Evolutionary conservation across 495 filamentous ascomycete species (phyloP).

Genomic region (Niebla homalea): DNA sequence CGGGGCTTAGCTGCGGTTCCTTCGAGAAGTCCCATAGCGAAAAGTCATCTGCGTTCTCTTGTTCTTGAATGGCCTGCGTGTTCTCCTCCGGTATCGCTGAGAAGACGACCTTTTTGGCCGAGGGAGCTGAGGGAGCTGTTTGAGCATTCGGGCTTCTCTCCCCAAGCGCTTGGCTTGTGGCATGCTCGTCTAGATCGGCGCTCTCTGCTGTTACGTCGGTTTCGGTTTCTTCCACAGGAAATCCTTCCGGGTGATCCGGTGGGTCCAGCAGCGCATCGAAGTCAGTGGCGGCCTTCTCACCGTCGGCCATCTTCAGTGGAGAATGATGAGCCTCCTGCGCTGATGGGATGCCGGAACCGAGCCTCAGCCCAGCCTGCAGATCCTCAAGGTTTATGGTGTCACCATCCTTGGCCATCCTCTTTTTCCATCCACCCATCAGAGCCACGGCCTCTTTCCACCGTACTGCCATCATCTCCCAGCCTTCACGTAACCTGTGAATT

Average conservation of each 20-base stretch:
- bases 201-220: conserved; percentile 22
- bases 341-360: conserved; percentile 44
- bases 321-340: conserved; percentile 28
- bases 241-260: conserved; percentile 34
- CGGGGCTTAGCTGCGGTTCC: conserved; percentile 16
- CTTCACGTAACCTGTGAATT: conserved; percentile 63
- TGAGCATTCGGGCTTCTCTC: conserved; percentile 32
- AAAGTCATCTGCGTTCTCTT: conserved; percentile 21
- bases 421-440: conserved; percentile 89
- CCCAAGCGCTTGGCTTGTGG: conserved; percentile 24
- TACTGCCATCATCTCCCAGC: conserved; percentile 83
- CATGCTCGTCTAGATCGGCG: conserved; percentile 1
- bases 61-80: conserved; percentile 13
- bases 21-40: conserved; percentile 26
- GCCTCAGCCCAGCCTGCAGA: conserved; percentile 57
- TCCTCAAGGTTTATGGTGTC: conserved; percentile 74
- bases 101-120: conserved; percentile 31
- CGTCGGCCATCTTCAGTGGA: conserved; percentile 17
- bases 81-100: conserved; percentile 29
- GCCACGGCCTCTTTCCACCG: conserved; percentile 80
- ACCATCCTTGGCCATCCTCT: conserved; percentile 64
- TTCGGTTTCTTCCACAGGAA: conserved; percentile 19
- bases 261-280: conserved; percentile 39
- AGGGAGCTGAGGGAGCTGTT: conserved; percentile 21
- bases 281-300: conserved; percentile 34